Conservation (phyloP, 148 eudicot species). For the Dianthus caryophyllus region DNA sequence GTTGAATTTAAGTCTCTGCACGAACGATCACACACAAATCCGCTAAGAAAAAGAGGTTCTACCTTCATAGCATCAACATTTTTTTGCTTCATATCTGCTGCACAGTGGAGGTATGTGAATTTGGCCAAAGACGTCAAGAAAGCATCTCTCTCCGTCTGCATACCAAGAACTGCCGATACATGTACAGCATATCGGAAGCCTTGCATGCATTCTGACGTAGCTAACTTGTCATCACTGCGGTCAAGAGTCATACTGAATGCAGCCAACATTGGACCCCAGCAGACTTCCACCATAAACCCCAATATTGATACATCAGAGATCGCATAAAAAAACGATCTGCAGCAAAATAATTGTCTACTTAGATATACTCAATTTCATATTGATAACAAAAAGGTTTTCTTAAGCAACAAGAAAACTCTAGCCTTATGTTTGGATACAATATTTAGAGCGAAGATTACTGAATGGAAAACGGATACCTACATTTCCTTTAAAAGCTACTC, state of each 20-base stretch:
- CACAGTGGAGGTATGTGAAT: slow-evolving; percentile 88
- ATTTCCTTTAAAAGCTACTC: too few species aligned
- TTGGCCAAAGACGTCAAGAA: slow-evolving; percentile 95
- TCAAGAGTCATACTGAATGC: slow-evolving; percentile 97
- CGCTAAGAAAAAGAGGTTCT: background rate
- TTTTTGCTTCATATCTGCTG: slow-evolving; percentile 98
- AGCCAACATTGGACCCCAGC: slow-evolving; percentile 99
- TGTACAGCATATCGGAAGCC: slow-evolving; percentile 96
- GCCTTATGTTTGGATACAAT: background rate
- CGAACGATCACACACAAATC: background rate
- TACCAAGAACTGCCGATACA: slow-evolving; percentile 85
- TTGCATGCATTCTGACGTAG: slow-evolving; percentile 81
- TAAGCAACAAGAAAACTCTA: background rate
- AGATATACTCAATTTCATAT: background rate
- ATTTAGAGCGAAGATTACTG: too few species aligned
- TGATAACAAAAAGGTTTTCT: background rate
- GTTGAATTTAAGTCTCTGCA: background rate
- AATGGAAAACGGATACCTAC: too few species aligned
- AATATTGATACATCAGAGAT: slow-evolving; percentile 80
- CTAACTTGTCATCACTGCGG: slow-evolving; percentile 89
- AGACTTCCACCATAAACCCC: slow-evolving; percentile 96
- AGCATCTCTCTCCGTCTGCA: slow-evolving; percentile 99
- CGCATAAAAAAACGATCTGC: slow-evolving; percentile 70
- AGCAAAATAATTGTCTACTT: slow-evolving; percentile 18
- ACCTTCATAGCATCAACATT: slow-evolving; percentile 98